Conservation (phyloP, 139 green algal genomes). For the Coelastrella sp. region DNA sequence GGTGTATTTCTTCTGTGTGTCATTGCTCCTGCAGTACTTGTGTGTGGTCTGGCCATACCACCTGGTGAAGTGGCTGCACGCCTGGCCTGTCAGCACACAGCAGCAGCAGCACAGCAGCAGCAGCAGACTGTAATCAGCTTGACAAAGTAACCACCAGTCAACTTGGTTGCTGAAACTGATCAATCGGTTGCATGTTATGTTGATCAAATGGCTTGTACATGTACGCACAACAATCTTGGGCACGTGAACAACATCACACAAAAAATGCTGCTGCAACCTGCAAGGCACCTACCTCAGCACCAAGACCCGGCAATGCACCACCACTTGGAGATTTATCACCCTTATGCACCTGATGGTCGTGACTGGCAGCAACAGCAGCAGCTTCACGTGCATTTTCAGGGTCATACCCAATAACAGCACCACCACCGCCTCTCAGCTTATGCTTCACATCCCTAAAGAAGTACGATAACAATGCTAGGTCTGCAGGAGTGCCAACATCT, state of each 20-base stretch:
- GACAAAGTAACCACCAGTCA: background rate
- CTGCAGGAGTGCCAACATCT: slow-evolving; percentile 16
- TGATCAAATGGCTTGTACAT: no score
- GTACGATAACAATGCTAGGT: slow-evolving; percentile 16
- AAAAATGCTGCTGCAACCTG: no score
- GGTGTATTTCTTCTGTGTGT: background rate
- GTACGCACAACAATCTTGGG: no score
- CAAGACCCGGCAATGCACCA: background rate
- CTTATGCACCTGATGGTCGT: background rate
- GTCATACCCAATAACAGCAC: background rate
- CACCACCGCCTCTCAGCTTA: background rate
- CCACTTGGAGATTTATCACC: background rate
- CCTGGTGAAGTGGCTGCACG: slow-evolving; percentile 16
- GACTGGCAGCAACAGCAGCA: background rate
- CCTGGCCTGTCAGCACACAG: background rate
- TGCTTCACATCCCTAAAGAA: slow-evolving; percentile 41
- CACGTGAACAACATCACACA: no score
- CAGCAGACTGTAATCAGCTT: background rate
- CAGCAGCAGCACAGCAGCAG: background rate
- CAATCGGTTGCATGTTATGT: no score
- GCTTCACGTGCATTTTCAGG: background rate
- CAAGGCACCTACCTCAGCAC: no score
- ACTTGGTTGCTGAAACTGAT: no score
- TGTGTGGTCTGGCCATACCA: background rate
- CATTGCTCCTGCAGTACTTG: background rate